Percentiles rank a stretch among this genome's conserved stretches.
phyloP scores from a whole-genome alignment of 768 basidiomycete species.

The Suillus spraguei region DNA sequence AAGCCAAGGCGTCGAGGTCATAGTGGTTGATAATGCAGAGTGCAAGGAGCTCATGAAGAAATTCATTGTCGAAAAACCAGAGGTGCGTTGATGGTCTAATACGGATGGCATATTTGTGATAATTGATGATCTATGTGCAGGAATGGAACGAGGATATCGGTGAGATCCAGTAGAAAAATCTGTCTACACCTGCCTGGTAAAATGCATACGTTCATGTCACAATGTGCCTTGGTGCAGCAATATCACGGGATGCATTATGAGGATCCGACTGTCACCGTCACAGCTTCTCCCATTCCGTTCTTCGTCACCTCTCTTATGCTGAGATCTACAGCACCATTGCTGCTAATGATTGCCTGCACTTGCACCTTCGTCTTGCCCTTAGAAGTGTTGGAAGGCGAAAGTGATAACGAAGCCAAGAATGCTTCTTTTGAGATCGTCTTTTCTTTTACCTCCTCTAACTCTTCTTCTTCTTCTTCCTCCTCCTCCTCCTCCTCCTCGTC shows the following conservation, averaged over 20 bases:
- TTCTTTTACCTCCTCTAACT: slow-evolving; percentile 67
- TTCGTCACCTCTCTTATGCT: slow-evolving; percentile 41
- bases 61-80: slow-evolving; percentile 59
- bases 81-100: slow-evolving; percentile 38
- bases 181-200: slow-evolving; percentile 7
- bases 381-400: slow-evolving; percentile 40
- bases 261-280: slow-evolving; percentile 29
- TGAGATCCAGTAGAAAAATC: slow-evolving; percentile 26
- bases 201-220: background rate
- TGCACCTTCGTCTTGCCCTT: slow-evolving; percentile 56
- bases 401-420: slow-evolving; percentile 40
- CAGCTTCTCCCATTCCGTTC: slow-evolving; percentile 35
- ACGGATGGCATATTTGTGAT: slow-evolving; percentile 9
- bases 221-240: background rate
- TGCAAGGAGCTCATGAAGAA: slow-evolving; percentile 57
- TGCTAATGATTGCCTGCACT: slow-evolving; percentile 39
- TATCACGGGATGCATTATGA: slow-evolving; percentile 17
- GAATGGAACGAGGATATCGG: slow-evolving; percentile 70
- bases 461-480: slow-evolving; percentile 57
- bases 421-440: slow-evolving; percentile 58
- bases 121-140: slow-evolving; percentile 28
- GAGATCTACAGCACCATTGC: slow-evolving; percentile 39
- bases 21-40: slow-evolving; percentile 47
- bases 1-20: slow-evolving; percentile 54
- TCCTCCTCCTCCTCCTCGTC: slow-evolving; percentile 54